phyloP scores from a whole-genome alignment of 2,329 filamentous ascomycete genomes.

The Paradendryphiella salina region DNA sequence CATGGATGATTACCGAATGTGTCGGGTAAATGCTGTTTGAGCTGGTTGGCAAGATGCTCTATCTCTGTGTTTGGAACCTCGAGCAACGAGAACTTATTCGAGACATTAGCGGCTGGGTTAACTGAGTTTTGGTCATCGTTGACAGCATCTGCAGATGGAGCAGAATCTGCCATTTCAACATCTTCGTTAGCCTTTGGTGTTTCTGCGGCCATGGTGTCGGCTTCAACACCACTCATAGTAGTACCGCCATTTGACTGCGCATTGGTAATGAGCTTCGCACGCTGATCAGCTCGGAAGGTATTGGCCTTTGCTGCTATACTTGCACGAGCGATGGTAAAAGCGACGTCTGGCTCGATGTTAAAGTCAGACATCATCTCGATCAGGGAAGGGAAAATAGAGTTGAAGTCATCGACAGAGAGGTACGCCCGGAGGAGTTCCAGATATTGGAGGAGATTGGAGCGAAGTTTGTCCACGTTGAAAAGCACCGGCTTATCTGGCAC shows the following conservation, averaged over 20 bases:
- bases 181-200: constrained; percentile 28
- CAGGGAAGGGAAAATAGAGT: constrained; percentile 74
- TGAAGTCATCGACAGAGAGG: constrained; percentile 74
- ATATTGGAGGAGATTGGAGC: constrained; percentile 83
- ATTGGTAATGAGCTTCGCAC: constrained; percentile 19
- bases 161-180: constrained; percentile 48
- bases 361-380: constrained; percentile 74
- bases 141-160: constrained; percentile 3
- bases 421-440: constrained; percentile 85
- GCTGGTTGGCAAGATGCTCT: constrained; percentile 70
- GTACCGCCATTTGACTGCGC: constrained; percentile 56
- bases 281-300: constrained; percentile 41
- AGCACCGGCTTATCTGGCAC: constrained; percentile 88
- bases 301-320: constrained; percentile 61
- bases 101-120: neutral
- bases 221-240: constrained; percentile 32
- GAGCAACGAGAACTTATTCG: constrained; percentile 1
- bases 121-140: neutral
- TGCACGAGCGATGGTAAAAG: constrained; percentile 79
- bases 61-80: constrained; percentile 66
- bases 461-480: constrained; percentile 86
- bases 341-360: constrained; percentile 76
- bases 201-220: constrained; percentile 8
- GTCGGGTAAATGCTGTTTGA: constrained; percentile 64
- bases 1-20: constrained; percentile 72